Percentiles rank a stretch among this genome's conserved stretches.
Conservation (phyloP, 2,329 filamentous ascomycete species). For the Fusarium caatingaense region DNA sequence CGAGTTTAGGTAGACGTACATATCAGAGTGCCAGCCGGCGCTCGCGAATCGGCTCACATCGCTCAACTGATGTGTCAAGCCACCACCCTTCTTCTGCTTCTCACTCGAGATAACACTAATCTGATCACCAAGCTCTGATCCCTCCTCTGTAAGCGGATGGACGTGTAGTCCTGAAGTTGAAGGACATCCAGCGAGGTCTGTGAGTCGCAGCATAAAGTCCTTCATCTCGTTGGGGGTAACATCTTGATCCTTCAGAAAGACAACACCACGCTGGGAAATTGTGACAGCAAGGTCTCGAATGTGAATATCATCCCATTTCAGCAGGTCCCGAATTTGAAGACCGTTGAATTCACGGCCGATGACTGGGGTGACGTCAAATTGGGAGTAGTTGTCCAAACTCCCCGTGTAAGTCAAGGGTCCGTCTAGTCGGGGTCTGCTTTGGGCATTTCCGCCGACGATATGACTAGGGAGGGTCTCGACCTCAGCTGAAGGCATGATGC, state of each 20-base stretch:
- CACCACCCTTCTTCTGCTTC: slow-evolving; percentile 65
- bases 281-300: slow-evolving; percentile 66
- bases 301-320: slow-evolving; percentile 57
- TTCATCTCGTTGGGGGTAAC: slow-evolving; percentile 53
- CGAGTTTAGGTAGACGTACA: slow-evolving; percentile 47
- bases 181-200: slow-evolving; percentile 53
- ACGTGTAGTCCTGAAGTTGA: slow-evolving; percentile 63
- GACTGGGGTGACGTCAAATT: slow-evolving; percentile 58
- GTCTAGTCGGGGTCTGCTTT: slow-evolving; percentile 46
- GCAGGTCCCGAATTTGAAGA: slow-evolving; percentile 51
- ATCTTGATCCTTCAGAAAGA: slow-evolving; percentile 53
- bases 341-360: slow-evolving; percentile 62
- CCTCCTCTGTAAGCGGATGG: slow-evolving; percentile 65
- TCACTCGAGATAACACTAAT: slow-evolving; percentile 67
- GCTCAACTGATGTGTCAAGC: slow-evolving; percentile 62
- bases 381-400: slow-evolving; percentile 54
- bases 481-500: slow-evolving; percentile 52
- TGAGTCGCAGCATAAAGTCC: slow-evolving; percentile 52
- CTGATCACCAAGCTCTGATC: slow-evolving; percentile 64
- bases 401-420: slow-evolving; percentile 56
- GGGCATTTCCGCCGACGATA: slow-evolving; percentile 48
- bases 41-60: slow-evolving; percentile 61
- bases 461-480: slow-evolving; percentile 43
- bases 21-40: slow-evolving; percentile 63
- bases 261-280: slow-evolving; percentile 54